Conservation (phyloP, 257 asterid species). For the Pogostemon cablin region DNA sequence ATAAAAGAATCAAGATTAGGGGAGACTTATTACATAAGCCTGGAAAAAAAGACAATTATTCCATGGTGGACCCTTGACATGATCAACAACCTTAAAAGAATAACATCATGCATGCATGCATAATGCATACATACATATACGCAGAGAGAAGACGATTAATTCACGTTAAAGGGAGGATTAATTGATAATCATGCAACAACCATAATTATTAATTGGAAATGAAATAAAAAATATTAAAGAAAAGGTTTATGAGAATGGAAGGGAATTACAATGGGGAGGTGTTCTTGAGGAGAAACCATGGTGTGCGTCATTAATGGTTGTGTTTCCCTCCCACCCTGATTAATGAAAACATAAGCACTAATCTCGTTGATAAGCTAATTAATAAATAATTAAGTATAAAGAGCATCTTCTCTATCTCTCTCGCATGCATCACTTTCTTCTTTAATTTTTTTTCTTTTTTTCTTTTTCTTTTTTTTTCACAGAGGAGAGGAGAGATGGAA, state of each 20-base stretch:
- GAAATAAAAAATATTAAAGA: neutral
- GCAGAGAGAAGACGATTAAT: neutral
- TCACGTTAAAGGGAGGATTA: neutral
- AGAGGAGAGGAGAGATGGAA: neutral
- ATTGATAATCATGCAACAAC: neutral
- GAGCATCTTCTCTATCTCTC: conserved; percentile 29
- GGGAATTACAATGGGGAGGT: conserved; percentile 33
- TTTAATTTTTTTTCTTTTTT: neutral
- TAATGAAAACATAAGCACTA: conserved; percentile 21
- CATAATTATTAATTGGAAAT: too few species aligned
- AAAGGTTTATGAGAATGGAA: neutral
- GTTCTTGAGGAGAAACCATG: conserved; percentile 39
- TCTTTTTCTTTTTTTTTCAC: neutral
- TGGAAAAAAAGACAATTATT: conserved; percentile 23
- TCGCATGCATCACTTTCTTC: conserved; percentile 32
- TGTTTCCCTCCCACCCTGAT: conserved; percentile 21
- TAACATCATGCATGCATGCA: neutral
- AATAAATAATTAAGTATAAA: neutral
- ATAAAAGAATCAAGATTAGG: conserved; percentile 37
- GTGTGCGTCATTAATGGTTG: conserved; percentile 28
- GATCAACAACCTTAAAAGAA: conserved; percentile 21
- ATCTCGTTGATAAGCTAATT: neutral
- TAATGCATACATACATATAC: neutral
- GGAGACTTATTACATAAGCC: conserved; percentile 38
- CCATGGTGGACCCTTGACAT: too few species aligned